phyloP scores from a whole-genome alignment of 306 rosid species.

The Quillaja saponaria region DNA sequence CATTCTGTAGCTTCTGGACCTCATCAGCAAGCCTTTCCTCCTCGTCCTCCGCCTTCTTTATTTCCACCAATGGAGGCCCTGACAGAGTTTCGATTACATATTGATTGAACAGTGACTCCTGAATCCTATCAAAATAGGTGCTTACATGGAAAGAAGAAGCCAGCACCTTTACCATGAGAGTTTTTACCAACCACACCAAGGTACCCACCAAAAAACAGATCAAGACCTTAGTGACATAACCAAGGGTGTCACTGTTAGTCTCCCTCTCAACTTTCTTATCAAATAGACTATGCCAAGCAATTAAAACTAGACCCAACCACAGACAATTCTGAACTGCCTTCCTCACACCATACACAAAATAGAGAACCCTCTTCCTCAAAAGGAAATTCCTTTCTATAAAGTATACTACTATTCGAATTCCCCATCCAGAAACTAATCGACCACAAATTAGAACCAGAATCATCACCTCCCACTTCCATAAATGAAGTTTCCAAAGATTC shows the following conservation, averaged over 20 bases:
- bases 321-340: constrained; percentile 74
- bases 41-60: constrained; percentile 60
- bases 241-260: constrained; percentile 35
- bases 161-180: constrained; percentile 69
- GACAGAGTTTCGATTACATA: constrained; percentile 79
- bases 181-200: constrained; percentile 71
- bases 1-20: constrained; percentile 73
- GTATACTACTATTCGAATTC: constrained; percentile 54
- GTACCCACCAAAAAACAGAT: constrained; percentile 70
- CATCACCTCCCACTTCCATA: constrained; percentile 92
- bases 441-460: constrained; percentile 75
- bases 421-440: constrained; percentile 82
- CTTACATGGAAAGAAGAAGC: constrained; percentile 88
- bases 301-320: constrained; percentile 79
- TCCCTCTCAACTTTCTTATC: constrained; percentile 67
- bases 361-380: constrained; percentile 67
- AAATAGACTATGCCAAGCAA: constrained; percentile 73
- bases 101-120: constrained; percentile 75
- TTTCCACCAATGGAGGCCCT: constrained; percentile 69
- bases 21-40: constrained; percentile 72
- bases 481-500: constrained; percentile 51
- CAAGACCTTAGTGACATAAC: constrained; percentile 53
- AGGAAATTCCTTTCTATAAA: constrained; percentile 74
- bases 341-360: constrained; percentile 78
- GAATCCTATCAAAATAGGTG: constrained; percentile 83